Base-by-base conservation (phyloP, 441 rosid species). In the Gossypium lobatum region DNA sequence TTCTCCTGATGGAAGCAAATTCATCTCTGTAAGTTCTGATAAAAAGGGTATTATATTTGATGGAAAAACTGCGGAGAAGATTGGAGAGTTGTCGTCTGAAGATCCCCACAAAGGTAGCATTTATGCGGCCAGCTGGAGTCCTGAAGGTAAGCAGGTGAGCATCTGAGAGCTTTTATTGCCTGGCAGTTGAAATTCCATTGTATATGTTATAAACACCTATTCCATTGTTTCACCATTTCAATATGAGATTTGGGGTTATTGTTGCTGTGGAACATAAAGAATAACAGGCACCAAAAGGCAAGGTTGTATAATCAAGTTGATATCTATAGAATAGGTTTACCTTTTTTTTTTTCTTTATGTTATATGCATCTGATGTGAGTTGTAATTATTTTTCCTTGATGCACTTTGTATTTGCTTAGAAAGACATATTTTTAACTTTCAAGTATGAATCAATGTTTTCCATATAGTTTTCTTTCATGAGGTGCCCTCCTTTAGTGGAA, bases 51-150 rank as follows among this genome's bases (percentile, higher is more conserved):
- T 93, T 16, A 73, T 95, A 58, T 95, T 82, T 84, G 97, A 93
- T 80, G 99, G 93, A 58, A 93, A 93, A 82, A 88, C 82, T 73
- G 94, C 88, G 53, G 91, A 89, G 80, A 93, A 87, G 82, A 79
- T 90, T 46, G 97, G 99, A 13, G 88, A 91, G 53, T 80, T 95
- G 65, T 87, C 87, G 2, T 78, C 98, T 65, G 98, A 83, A 37
- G 91, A 84, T 83, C 92, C 90, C 8, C 99, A 95, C 76, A 89
- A 86, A 83, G 99, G 99, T 53, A 92, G 93, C 82, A 86, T 95
- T 72, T 95, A 95, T 52, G 93, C 98, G 7, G 89, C 86, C 74
- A 91, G 95, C 80, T 93, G 99, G 99, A 93, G 97, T 80, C 94
- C 97, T 66, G 89, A 89, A 82, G 80, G 98, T 78, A 90, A 89